A percentile compares a stretch with the other conserved stretches of the same genome.
Evolutionary conservation across 2,329 filamentous ascomycete species (phyloP).

Genomic region (Fusarium napiforme): DNA sequence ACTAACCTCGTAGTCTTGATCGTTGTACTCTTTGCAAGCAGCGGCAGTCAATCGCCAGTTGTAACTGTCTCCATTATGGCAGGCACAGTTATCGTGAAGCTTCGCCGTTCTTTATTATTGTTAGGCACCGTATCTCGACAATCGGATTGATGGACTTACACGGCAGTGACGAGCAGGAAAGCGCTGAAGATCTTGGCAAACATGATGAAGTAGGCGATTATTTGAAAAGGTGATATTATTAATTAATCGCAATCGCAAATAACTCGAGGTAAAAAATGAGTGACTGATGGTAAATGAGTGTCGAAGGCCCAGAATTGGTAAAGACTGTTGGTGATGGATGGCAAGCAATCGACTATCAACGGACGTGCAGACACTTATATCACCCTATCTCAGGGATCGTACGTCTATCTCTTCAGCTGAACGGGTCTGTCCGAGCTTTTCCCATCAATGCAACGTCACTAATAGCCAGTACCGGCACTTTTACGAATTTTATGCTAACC

Average conservation of each 20-base stretch:
- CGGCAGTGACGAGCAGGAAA: constrained; percentile 22
- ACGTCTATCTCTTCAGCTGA: not conserved
- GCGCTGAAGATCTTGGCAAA: constrained; percentile 22
- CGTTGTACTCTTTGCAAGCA: constrained; percentile 32
- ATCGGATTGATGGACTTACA: constrained; percentile 7
- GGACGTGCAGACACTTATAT: not conserved
- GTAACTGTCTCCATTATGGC: constrained; percentile 36
- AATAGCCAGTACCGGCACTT: not conserved
- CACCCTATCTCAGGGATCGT: not conserved
- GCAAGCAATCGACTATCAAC: not conserved
- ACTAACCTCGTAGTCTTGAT: constrained; percentile 19
- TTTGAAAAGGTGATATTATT: not conserved
- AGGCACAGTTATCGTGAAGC: constrained; percentile 34
- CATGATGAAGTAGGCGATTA: constrained; percentile 2
- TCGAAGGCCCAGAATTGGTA: not conserved
- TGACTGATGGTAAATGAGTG: not conserved
- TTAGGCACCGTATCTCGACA: not conserved
- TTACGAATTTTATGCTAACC: not conserved
- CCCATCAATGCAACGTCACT: not conserved
- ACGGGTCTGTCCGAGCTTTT: not conserved
- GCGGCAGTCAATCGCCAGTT: constrained; percentile 36
- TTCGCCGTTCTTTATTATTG: constrained; percentile 8
- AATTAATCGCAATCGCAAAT: not conserved
- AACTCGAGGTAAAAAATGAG: not conserved
- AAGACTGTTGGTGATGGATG: not conserved